phyloP scores from a whole-genome alignment of 805 yeast species.

The Candida piceae region DNA sequence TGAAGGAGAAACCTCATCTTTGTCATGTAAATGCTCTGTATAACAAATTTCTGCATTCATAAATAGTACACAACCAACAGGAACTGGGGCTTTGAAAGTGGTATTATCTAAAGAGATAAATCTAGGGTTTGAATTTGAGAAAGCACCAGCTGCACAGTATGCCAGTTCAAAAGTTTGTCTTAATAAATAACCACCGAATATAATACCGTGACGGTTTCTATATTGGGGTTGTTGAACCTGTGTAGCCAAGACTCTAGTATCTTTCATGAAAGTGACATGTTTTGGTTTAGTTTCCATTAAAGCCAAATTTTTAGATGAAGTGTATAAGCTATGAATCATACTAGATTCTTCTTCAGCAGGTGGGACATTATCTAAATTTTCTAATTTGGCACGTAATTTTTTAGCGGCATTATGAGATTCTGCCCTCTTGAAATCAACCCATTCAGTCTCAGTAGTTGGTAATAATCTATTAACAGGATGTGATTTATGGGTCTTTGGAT shows the following conservation, averaged over 20 bases:
- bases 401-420: slow-evolving; percentile 86
- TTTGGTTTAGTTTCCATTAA: slow-evolving; percentile 36
- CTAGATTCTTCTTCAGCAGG: slow-evolving; percentile 72
- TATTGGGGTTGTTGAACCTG: slow-evolving; percentile 95
- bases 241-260: slow-evolving; percentile 68
- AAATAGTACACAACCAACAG: slow-evolving; percentile 86
- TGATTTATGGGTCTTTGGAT: slow-evolving; percentile 86
- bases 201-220: slow-evolving; percentile 91
- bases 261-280: slow-evolving; percentile 60
- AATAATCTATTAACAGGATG: slow-evolving; percentile 78
- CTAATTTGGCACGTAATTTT: slow-evolving; percentile 67
- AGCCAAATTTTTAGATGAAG: slow-evolving; percentile 38
- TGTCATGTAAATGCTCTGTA: slow-evolving; percentile 67
- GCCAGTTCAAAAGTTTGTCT: slow-evolving; percentile 93
- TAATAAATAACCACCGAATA: slow-evolving; percentile 90
- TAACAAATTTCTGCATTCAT: slow-evolving; percentile 80
- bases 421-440: slow-evolving; percentile 82
- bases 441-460: slow-evolving; percentile 70
- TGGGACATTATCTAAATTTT: slow-evolving; percentile 57
- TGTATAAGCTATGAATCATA: slow-evolving; percentile 76
- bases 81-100: slow-evolving; percentile 90
- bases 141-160: slow-evolving; percentile 87
- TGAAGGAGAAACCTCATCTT: slow-evolving; percentile 24
- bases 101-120: slow-evolving; percentile 88
- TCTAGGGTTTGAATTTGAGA: slow-evolving; percentile 79